A percentile compares a stretch with the other conserved stretches of the same genome.
Conservation (phyloP, 768 basidiomycete species). For the Hydnomerulius pinastri region DNA sequence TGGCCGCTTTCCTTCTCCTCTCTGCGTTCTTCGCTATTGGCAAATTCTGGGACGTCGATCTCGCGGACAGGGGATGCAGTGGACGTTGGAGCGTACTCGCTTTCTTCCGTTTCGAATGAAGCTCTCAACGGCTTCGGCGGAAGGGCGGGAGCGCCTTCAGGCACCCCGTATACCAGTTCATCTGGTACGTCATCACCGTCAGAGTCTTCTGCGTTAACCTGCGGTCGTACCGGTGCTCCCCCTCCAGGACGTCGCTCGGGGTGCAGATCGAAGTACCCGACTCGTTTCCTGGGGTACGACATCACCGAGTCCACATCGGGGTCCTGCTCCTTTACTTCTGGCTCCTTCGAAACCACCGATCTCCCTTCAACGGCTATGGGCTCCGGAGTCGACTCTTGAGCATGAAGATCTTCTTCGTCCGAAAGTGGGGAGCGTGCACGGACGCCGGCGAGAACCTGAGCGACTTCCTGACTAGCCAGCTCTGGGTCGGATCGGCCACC, state of each 20-base stretch:
- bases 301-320: constrained; percentile 46
- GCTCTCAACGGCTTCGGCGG: constrained; percentile 30
- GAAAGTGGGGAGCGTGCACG: constrained; percentile 36
- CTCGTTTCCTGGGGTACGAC: constrained; percentile 40
- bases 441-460: constrained; percentile 65
- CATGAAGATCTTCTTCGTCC: constrained; percentile 42
- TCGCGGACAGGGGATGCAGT: constrained; percentile 27
- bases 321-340: constrained; percentile 43
- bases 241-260: constrained; percentile 60
- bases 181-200: constrained; percentile 38
- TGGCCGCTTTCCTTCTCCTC: constrained; percentile 27
- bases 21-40: constrained; percentile 19
- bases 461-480: constrained; percentile 70
- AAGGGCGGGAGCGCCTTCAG: constrained; percentile 17
- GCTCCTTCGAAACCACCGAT: constrained; percentile 25
- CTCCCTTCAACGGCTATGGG: constrained; percentile 3
- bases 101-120: constrained; percentile 35
- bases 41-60: constrained; percentile 33
- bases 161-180: constrained; percentile 34
- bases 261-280: constrained; percentile 80
- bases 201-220: constrained; percentile 32
- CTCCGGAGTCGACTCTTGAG: constrained; percentile 19
- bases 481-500: constrained; percentile 62
- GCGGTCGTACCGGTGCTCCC: constrained; percentile 23
- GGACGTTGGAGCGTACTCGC: constrained; percentile 35